A percentile compares a stretch with the other conserved stretches of the same genome.
Evolutionary conservation across 2,329 filamentous ascomycete species (phyloP).

Genomic region (Macroventuria anomochaeta): DNA sequence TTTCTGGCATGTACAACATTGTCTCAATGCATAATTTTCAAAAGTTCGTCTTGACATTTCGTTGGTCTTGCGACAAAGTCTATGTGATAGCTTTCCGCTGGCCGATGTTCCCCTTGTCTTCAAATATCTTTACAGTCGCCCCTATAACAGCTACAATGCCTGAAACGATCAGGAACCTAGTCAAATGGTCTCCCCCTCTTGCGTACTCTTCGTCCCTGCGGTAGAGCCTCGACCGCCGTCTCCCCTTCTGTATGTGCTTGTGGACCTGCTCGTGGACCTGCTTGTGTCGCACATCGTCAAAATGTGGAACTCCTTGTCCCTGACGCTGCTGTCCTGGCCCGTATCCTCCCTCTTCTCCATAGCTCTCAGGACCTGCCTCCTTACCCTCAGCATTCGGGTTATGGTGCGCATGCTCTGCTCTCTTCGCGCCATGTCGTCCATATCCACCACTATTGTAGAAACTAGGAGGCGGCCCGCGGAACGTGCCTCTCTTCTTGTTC

Average conservation of each 20-base stretch:
- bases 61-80: background rate
- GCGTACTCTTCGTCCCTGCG: constrained; percentile 31
- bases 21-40: constrained; percentile 34
- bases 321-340: constrained; percentile 63
- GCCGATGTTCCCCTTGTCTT: constrained; percentile 13
- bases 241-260: constrained; percentile 55
- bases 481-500: constrained; percentile 75
- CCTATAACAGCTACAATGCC: constrained; percentile 36
- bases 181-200: constrained; percentile 33
- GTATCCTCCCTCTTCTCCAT: constrained; percentile 59
- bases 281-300: constrained; percentile 75
- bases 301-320: constrained; percentile 69
- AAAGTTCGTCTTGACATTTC: background rate
- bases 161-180: constrained; percentile 41
- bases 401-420: constrained; percentile 54
- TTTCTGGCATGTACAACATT: constrained; percentile 40
- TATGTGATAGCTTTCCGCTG: constrained; percentile 4
- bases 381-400: constrained; percentile 20
- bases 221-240: constrained; percentile 26
- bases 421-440: constrained; percentile 68
- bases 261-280: constrained; percentile 74
- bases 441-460: constrained; percentile 87
- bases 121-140: constrained; percentile 29
- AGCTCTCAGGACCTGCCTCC: constrained; percentile 38
- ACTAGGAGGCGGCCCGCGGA: constrained; percentile 84